Evolutionary conservation across 2,329 filamentous ascomycete species (phyloP), one percentile per base, ranked within the genome.

Genomic region (Xylaria sp.): DNA sequence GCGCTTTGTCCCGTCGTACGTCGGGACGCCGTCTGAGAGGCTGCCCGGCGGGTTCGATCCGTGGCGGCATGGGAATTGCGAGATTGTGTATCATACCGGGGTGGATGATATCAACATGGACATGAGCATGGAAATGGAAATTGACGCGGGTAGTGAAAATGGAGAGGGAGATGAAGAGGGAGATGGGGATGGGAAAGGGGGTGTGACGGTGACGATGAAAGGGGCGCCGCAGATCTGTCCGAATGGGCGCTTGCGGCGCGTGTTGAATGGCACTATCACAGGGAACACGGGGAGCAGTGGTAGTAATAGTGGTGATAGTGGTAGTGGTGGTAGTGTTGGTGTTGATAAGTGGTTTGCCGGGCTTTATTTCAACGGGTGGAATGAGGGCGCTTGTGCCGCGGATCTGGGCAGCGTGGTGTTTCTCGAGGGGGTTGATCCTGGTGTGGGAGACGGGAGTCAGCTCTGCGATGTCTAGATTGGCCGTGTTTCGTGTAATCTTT

Each of bases 351-450:
- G 74, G 74, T 51, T 75, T 68, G 72, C 68, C 18, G 66, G 74
- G 6, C 63, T 78, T 39, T 78, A 76, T 66, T 78, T 75, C 61
- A 74, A 78, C 32, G 76, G 77, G n/a, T 78, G 77, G 77, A 78
- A 78, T 58, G 66, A 76, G 59, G 77, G 77, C 8, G 72, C 74
- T 32, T 78, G 77, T 60, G 75, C 73, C 58, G 75, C 73, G 10
- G 68, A 68, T 48, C 70, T 76, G 3, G 68, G 68, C 12, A 37
- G 64, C n/a, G 71, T 69, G 10, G 48, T 73, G 6, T 77, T 75
- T 34, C 55, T 57, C 32, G 63, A 58, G 1, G 72, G 74, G 2
- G n/a, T 48, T n/a, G 75, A 77, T 52, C 39, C 64, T 6, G 76
- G 76, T 2, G n/a, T 57, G 12, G 75, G 75, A 0, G 76, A 76